These are phyloP conservation scores for barley (Hordeum vulgare) DNA, from an alignment of 176 grass and related monocot genomes.

Conservation along the genomic window MorexV3_pseudomolecules_assembly NC_058518.1:357070013-357070512, in stretches of 20 bases:
- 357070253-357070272: not conserved
- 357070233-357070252: not conserved
- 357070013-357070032: no score
- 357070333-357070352: slow-evolving; percentile 1
- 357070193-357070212: not conserved
- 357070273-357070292: no score
- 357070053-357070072: no score
- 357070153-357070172: not conserved
- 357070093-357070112: slow-evolving; percentile 2
- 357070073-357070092: not conserved
- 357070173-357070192: no score
- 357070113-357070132: not conserved
- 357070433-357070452: not conserved
- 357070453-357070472: not conserved
- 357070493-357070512: no score
- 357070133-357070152: slow-evolving; percentile 5
- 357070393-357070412: not conserved
- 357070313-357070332: not conserved
- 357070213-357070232: not conserved
- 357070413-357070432: not conserved
- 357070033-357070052: not conserved
- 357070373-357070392: not conserved
- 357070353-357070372: not conserved
- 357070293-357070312: no score
- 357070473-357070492: no score